phyloP scores from a whole-genome alignment of 768 basidiomycete genomes.

The Amanita phalloides region DNA sequence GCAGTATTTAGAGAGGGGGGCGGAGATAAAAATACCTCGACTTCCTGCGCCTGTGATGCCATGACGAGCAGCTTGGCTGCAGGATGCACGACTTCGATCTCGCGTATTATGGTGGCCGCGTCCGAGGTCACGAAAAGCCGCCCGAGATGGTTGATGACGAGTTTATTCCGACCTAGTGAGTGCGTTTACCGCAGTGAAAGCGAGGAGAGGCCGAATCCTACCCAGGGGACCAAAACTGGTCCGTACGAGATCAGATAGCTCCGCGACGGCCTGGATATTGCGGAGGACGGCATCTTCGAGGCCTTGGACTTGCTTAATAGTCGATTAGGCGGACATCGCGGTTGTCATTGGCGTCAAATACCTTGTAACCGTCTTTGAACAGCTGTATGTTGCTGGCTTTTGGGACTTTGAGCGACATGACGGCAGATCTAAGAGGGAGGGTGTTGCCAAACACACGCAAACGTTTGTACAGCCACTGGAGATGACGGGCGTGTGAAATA shows the following conservation, averaged over 20 bases:
- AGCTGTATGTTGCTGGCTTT: conserved; percentile 82
- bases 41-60: conserved; percentile 94
- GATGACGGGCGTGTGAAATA: background rate
- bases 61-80: conserved; percentile 99
- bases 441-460: background rate
- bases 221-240: conserved; percentile 97
- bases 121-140: conserved; percentile 96
- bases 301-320: conserved; percentile 58
- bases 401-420: conserved; percentile 91
- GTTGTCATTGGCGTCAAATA: conserved; percentile 13
- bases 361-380: conserved; percentile 98
- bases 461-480: background rate
- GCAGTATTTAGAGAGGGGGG: background rate
- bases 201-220: conserved; percentile 25
- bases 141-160: conserved; percentile 95
- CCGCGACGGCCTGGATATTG: conserved; percentile 93
- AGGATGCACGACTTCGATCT: conserved; percentile 97
- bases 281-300: conserved; percentile 96
- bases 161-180: conserved; percentile 80
- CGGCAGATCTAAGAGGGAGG: background rate
- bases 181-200: conserved; percentile 5
- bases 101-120: conserved; percentile 96
- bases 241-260: conserved; percentile 88
- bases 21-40: conserved; percentile 46
- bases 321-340: background rate